phyloP scores from a whole-genome alignment of 2,329 filamentous ascomycete genomes.

The Aspergillus felis region DNA sequence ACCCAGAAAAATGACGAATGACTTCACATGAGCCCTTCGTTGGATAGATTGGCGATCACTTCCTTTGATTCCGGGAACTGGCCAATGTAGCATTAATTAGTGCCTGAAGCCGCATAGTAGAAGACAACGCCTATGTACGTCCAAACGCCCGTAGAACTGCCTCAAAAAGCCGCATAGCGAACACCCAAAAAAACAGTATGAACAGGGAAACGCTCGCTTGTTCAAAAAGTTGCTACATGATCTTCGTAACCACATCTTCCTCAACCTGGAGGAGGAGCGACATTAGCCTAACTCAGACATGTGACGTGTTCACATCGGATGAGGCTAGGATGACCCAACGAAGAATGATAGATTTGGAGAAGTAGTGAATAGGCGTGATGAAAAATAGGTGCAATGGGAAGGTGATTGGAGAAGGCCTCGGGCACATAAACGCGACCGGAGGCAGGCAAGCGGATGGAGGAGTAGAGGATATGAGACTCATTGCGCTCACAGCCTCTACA shows the following conservation, averaged over 20 bases:
- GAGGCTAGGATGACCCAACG: not conserved
- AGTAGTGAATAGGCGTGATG: not conserved
- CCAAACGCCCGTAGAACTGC: conserved; percentile 20
- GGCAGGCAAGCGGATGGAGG: not conserved
- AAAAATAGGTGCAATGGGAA: not conserved
- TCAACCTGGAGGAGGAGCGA: conserved; percentile 62
- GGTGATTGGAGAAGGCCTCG: not conserved
- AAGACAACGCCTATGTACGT: conserved; percentile 30
- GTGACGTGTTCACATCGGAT: not conserved
- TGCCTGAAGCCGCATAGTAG: conserved; percentile 17
- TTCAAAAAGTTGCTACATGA: conserved; percentile 60
- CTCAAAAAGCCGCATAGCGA: conserved; percentile 11
- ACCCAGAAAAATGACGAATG: not conserved
- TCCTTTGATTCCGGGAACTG: conserved; percentile 29
- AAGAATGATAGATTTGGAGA: not conserved
- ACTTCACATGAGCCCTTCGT: conserved; percentile 22
- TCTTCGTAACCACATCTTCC: conserved; percentile 79
- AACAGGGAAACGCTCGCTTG: conserved; percentile 21
- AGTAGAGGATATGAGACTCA: not conserved
- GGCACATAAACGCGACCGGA: not conserved
- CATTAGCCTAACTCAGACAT: conserved; percentile 35
- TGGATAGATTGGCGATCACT: conserved; percentile 23
- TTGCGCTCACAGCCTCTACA: not conserved
- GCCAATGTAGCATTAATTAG: conserved; percentile 31
- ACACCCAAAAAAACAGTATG: conserved; percentile 11